Base-by-base conservation (phyloP, 106 monocot species). In the Platanthera guangdongensis region DNA sequence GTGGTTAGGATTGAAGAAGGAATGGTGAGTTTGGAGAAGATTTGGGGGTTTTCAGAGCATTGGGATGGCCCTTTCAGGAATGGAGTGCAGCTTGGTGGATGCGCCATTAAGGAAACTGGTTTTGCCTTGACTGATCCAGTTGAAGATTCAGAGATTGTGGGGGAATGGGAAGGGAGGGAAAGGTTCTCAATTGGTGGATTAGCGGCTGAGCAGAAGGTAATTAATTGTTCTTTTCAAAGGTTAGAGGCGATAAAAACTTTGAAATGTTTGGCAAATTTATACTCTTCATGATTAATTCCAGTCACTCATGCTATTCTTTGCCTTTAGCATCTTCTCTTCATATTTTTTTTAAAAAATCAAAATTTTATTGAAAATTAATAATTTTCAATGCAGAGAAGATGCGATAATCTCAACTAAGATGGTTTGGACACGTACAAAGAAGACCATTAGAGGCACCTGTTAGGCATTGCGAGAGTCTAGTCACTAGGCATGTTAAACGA, bases 41-140 rank as follows among this genome's bases (percentile, higher is more conserved):
- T 99, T 10, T 82, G 79, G 69, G 89, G 92, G 8, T 94, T 94
- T 76, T 86, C 85, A 7, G 97, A 99, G 80, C 85, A 91, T 18
- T 91, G 93, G 97, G 86, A 99, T 71, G 91, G 97, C 50, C 89
- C 94, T 4, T 99, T 88, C 75, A 83, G 88, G 48, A 85, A 99
- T 68, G 94, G 94, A 16, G 97, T 92, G 68, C 89, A 86, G 72
- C 81, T 99, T 6, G 97, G 94, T 7, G 97, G 93, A 47, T 99
- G 97, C 71, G 79, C 89, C 45, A 80, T 99, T n/a, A 75, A 86
- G 49, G 91, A 99, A 76, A 75, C 89, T 47, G 94, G 84, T 53
- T 94, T 99, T 65, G 93, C 94, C 7, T 52, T 84, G 12, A 78
- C 82, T 3, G 68, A 15, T 21, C 57, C 69, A 14, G 54, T 92